A percentile compares a stretch with the other conserved stretches of the same genome.
Evolutionary conservation across 345 rosid species (phyloP).

Genomic region (Anastatica hierochuntica): DNA sequence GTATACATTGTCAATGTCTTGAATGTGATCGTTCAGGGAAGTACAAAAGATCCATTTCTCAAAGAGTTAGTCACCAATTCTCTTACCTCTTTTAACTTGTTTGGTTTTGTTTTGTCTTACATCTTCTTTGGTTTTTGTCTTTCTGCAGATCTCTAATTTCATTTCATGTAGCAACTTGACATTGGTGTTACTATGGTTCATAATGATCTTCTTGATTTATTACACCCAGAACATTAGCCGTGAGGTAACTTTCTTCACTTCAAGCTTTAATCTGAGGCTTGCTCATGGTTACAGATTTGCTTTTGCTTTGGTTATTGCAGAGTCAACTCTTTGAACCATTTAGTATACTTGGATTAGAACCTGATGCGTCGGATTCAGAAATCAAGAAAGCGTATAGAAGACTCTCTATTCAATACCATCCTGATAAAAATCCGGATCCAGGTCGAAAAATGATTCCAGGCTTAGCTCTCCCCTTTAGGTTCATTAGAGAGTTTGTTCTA

Average conservation of each 20-base stretch:
- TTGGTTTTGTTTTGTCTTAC: no score
- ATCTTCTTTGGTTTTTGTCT: constrained; percentile 9
- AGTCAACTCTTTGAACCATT: constrained; percentile 84
- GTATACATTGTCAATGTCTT: constrained; percentile 63
- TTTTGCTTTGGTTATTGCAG: constrained; percentile 27
- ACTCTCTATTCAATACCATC: constrained; percentile 89
- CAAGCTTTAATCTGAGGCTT: neutral
- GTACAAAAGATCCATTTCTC: constrained; percentile 66
- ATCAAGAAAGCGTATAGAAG: constrained; percentile 89
- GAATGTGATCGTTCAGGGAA: constrained; percentile 78
- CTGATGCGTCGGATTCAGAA: constrained; percentile 76
- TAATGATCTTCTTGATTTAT: constrained; percentile 70
- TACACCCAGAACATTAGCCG: constrained; percentile 77
- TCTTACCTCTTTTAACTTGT: no score
- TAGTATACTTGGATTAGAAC: constrained; percentile 66
- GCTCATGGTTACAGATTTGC: neutral
- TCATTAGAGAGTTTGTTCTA: neutral
- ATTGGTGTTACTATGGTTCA: constrained; percentile 60
- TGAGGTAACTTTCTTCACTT: constrained; percentile 38
- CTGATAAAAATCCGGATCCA: constrained; percentile 99
- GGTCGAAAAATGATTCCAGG: constrained; percentile 31
- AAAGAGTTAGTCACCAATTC: constrained; percentile 67
- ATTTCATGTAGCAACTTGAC: constrained; percentile 83
- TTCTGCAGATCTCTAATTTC: constrained; percentile 64
- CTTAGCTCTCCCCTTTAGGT: neutral